Percentiles rank a stretch among this genome's conserved stretches.
Conservation (phyloP, 257 asterid species). For the Fraxinus americana region DNA sequence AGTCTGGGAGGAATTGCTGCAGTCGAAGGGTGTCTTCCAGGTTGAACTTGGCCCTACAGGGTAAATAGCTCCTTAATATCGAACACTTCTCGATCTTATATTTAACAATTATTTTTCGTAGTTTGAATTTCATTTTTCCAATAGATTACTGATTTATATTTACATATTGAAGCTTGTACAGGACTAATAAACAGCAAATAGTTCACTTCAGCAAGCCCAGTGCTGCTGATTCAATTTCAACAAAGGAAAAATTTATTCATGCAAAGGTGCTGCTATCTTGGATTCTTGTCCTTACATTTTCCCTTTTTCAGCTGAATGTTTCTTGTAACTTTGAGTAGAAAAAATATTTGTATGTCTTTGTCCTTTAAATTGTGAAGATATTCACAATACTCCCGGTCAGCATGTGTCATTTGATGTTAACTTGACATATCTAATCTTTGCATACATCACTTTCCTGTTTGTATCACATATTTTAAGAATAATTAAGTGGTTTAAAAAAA, state of each 20-base stretch:
- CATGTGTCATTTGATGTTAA: not conserved
- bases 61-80: constrained; percentile 42
- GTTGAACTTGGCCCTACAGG: constrained; percentile 68
- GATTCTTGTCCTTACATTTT: not conserved
- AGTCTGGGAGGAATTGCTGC: constrained; percentile 91
- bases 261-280: constrained; percentile 63
- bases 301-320: not conserved
- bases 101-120: not conserved
- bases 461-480: not conserved
- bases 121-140: constrained; percentile 25
- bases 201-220: constrained; percentile 75
- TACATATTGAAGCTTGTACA: constrained; percentile 54
- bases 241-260: constrained; percentile 90
- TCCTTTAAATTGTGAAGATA: constrained; percentile 6
- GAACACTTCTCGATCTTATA: not conserved
- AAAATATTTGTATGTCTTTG: not conserved
- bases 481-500: not conserved
- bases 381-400: not conserved
- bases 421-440: not conserved
- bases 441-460: constrained; percentile 6
- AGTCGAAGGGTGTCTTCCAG: constrained; percentile 69
- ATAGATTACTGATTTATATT: constrained; percentile 23
- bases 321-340: not conserved
- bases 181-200: constrained; percentile 66
- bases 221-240: constrained; percentile 72